A percentile compares a stretch with the other conserved stretches of the same genome.
These are phyloP conservation scores for Novymonas esmeraldas DNA, from an alignment of 208 protist genomes.

Conservation along the genomic window DNA sequence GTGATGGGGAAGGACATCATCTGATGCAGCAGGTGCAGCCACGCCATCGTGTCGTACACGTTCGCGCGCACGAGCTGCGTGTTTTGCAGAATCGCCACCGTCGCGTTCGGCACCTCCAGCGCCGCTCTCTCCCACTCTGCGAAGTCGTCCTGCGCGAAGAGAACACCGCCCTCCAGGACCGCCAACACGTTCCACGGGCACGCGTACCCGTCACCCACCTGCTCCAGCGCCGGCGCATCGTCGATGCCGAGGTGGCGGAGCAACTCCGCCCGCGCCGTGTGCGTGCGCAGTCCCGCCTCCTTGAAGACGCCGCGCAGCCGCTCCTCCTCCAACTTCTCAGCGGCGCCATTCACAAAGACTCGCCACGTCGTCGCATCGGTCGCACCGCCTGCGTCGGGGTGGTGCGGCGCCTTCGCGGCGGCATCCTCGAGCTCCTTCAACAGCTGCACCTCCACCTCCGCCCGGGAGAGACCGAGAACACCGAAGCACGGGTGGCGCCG, in stretches of 20 bases:
- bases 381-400: not conserved
- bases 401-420: not conserved
- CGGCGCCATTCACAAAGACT: slow-evolving; percentile 66
- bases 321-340: slow-evolving; percentile 69
- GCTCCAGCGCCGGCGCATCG: slow-evolving; percentile 41
- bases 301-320: slow-evolving; percentile 60
- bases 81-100: slow-evolving; percentile 41
- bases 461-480: slow-evolving; percentile 11
- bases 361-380: slow-evolving; percentile 18
- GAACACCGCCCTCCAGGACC: slow-evolving; percentile 35
- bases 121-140: slow-evolving; percentile 23
- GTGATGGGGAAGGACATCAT: slow-evolving; percentile 72
- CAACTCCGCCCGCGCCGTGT: slow-evolving; percentile 12
- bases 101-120: slow-evolving; percentile 67
- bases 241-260: slow-evolving; percentile 56
- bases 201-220: slow-evolving; percentile 49
- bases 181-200: slow-evolving; percentile 84
- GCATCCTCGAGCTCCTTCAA: slow-evolving; percentile 36
- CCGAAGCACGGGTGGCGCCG: slow-evolving; percentile 61
- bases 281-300: slow-evolving; percentile 26
- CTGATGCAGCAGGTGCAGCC: slow-evolving; percentile 62
- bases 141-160: slow-evolving; percentile 25
- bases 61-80: slow-evolving; percentile 57
- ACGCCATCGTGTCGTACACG: slow-evolving; percentile 64
- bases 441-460: slow-evolving; percentile 38